phyloP scores from a whole-genome alignment of 495 filamentous ascomycete genomes.

The Chaetomidium leptoderma region DNA sequence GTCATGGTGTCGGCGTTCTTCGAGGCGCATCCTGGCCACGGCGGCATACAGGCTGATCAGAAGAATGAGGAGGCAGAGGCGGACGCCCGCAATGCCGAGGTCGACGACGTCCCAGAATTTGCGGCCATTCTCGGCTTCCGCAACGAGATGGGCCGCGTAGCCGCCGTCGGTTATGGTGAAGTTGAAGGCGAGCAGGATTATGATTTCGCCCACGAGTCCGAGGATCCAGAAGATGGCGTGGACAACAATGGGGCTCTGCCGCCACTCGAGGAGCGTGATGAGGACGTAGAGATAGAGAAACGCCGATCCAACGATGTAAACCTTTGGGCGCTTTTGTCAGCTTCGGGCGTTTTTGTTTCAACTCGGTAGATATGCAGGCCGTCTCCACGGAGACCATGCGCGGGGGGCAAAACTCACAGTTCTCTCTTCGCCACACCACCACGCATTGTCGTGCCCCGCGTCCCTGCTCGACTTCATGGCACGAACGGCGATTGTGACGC shows the following conservation, averaged over 20 bases:
- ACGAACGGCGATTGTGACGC: slow-evolving; percentile 69
- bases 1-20: slow-evolving; percentile 37
- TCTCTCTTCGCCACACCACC: slow-evolving; percentile 87
- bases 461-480: slow-evolving; percentile 58
- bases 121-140: slow-evolving; percentile 13
- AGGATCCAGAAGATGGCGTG: slow-evolving; percentile 73
- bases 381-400: neutral
- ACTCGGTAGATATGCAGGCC: neutral
- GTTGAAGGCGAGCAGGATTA: slow-evolving; percentile 61
- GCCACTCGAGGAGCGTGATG: slow-evolving; percentile 75
- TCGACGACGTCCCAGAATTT: slow-evolving; percentile 52
- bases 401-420: slow-evolving; percentile 57
- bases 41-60: slow-evolving; percentile 41
- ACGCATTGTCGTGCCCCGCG: slow-evolving; percentile 30
- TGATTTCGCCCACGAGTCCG: slow-evolving; percentile 60
- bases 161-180: slow-evolving; percentile 57
- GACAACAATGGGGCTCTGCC: slow-evolving; percentile 64
- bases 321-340: slow-evolving; percentile 45
- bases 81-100: slow-evolving; percentile 40
- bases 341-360: neutral
- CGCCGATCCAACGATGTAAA: slow-evolving; percentile 69
- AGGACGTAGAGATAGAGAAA: slow-evolving; percentile 58
- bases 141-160: slow-evolving; percentile 37
- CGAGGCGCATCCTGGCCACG: slow-evolving; percentile 29
- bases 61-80: slow-evolving; percentile 37